A percentile compares a stretch with the other conserved stretches of the same genome.
These are phyloP conservation scores for Hericium coralloides DNA, from an alignment of 768 basidiomycete species.

Conservation along the genomic window DNA sequence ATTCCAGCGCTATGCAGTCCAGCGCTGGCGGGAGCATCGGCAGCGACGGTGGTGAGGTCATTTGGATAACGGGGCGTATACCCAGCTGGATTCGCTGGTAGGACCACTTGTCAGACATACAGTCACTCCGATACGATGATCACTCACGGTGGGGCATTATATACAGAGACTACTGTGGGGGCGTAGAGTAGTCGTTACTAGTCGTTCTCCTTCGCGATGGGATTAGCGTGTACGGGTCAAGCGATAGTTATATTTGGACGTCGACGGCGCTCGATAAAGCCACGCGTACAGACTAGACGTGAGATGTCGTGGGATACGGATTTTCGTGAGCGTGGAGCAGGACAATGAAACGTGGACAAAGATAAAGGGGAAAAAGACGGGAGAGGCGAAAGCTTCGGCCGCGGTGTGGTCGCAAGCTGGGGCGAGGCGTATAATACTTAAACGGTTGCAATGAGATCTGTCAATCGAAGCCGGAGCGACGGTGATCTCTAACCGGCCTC, in stretches of 20 bases:
- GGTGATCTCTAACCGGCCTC: neutral
- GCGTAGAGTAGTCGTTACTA: neutral
- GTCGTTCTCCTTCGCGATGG: neutral
- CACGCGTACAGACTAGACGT: neutral
- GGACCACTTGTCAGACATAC: neutral
- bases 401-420: neutral
- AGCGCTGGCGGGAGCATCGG: neutral
- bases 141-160: neutral
- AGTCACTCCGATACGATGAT: neutral
- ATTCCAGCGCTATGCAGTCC: neutral
- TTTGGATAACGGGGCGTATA: neutral
- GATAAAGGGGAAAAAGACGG: neutral
- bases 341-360: neutral
- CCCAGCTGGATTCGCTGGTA: neutral
- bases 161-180: neutral
- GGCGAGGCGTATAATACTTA: too few species aligned
- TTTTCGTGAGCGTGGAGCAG: neutral
- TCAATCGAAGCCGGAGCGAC: conserved; percentile 2
- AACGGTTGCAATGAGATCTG: neutral
- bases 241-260: neutral
- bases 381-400: neutral
- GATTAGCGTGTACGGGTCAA: neutral
- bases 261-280: neutral
- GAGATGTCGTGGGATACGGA: neutral
- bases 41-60: neutral